A percentile compares a stretch with the other conserved stretches of the same genome.
Conservation (phyloP, 805 yeast genomes). For the Barnettozyma populi region DNA sequence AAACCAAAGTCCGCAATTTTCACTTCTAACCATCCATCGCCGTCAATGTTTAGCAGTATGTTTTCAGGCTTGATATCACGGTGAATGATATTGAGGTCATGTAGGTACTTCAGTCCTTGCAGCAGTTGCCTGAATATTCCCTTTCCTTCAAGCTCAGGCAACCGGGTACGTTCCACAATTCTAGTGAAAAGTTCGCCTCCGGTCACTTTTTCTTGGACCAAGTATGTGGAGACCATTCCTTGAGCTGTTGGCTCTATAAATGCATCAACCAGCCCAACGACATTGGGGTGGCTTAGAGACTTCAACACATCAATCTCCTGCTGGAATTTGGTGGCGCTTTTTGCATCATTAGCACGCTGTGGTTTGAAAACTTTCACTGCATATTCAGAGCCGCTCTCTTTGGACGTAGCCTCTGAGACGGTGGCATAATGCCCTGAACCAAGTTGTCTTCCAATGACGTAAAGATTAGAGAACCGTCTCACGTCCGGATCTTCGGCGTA, state of each 20-base stretch:
- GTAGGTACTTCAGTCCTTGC: slow-evolving; percentile 61
- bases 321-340: slow-evolving; percentile 40
- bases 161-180: slow-evolving; percentile 56
- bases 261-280: slow-evolving; percentile 57
- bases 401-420: slow-evolving; percentile 64
- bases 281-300: slow-evolving; percentile 63
- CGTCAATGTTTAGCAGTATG: slow-evolving; percentile 47
- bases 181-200: slow-evolving; percentile 75
- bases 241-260: slow-evolving; percentile 50
- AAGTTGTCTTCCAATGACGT: slow-evolving; percentile 45
- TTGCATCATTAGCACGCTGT: slow-evolving; percentile 36
- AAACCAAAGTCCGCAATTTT: slow-evolving; percentile 83
- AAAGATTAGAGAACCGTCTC: slow-evolving; percentile 48
- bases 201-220: slow-evolving; percentile 68
- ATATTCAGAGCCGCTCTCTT: slow-evolving; percentile 51
- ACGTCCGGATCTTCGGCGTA: slow-evolving; percentile 8
- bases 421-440: slow-evolving; percentile 80
- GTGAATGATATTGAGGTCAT: slow-evolving; percentile 65
- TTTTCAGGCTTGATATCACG: slow-evolving; percentile 80
- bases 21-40: slow-evolving; percentile 42
- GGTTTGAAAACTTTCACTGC: slow-evolving; percentile 76
- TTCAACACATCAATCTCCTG: slow-evolving; percentile 65
- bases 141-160: slow-evolving; percentile 57
- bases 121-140: slow-evolving; percentile 60
- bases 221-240: slow-evolving; percentile 39